Evolutionary conservation across 768 basidiomycete genomes (phyloP), one percentile per base, ranked within the genome.

Genomic region (Mycena metata): DNA sequence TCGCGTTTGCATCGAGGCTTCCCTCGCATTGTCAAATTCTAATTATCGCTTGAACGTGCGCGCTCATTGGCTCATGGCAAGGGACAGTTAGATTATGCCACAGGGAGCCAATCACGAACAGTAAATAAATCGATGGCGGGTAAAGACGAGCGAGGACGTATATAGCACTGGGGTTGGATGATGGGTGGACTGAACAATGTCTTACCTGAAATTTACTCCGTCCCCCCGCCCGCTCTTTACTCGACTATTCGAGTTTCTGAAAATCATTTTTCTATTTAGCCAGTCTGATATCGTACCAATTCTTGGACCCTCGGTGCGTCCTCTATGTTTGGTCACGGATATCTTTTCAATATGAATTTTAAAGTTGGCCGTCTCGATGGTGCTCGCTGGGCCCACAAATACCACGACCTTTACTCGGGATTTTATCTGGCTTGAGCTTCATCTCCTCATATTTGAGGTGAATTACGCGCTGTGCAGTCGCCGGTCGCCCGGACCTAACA

Each of bases 361-460:
- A 9, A 24, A 73, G 74, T 57, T 75, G 21, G 65, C 68, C 1
- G 64, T 73, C 5, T 58, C 74, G 11, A 64, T 72, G 63, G 70
- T 71, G 6, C 68, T 75, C 39, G 70, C 56, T 33, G 60, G 46
- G 41, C 52, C 49, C 42, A 54, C 63, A 10, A 41, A 63, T 46
- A 23, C 36, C 21, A 33, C 23, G 24, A 51, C 61, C 11, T 63
- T 63, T 21, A 23, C 23, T 4, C 5, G 26, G 17, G 61, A 51
- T 1, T 63, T 63, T 24, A 4, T 54, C 26, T 63, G 61, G 61
- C 23, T 54, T 12, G 61, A 63, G 30, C 51, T 63, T 4, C 61
- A 63, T 63, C 61, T 63, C 6, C 42, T 63, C 3, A 63, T 51
- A 2, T 63, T 63, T 24, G 61, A 63, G 61, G 61, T 54, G 15